Evolutionary conservation across 805 yeast species (phyloP), one percentile per base, ranked within the genome.

Genomic region (Kodamaea leandrae): DNA sequence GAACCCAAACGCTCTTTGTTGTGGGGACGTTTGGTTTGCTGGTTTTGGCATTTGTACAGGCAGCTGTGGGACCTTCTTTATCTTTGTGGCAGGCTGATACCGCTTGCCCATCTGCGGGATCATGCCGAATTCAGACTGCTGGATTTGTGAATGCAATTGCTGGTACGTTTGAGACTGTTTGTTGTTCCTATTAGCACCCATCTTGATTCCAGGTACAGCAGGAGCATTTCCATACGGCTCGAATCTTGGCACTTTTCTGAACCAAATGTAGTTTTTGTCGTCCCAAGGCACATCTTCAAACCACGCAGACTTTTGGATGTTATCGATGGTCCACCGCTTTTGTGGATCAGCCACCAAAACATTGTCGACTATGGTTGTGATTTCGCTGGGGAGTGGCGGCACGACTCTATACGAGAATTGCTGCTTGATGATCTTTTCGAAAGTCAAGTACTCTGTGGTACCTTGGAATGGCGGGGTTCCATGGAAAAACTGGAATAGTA

Each of bases 381-480:
- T 69, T 28, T 54, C 58, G 0, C 29, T 45, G 0, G 72, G 72
- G 5, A 62, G 37, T 1, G 61, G 63, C n/a, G 44, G 47, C 14
- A 46, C 40, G 2, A 53, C 45, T 19, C 50, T 53, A 44, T 61
- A 87, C 14, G 76, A 63, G 57, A 83, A 93, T 42, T 87, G 86
- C 24, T 84, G 69, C 33, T 76, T 76, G 36, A 90, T 86, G 54
- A 93, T 93, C 55, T 86, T 84, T 56, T 89, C 96, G 64, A 89
- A 89, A 0, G 96, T 89, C 43, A 82, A 76, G 57, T 86, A 82
- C 62, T 89, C 96, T 15, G 88, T 86, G 15, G 75, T 66, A 0
- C 95, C 96, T 59, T 89, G 85, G 60, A 89, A 89, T 1, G 97
- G 96, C 2, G 96, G 96, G 17, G 68, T 64, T 0, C 96, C 96